phyloP scores from a whole-genome alignment of 2,329 filamentous ascomycete species.

The Neopestalotiopsis sp. region DNA sequence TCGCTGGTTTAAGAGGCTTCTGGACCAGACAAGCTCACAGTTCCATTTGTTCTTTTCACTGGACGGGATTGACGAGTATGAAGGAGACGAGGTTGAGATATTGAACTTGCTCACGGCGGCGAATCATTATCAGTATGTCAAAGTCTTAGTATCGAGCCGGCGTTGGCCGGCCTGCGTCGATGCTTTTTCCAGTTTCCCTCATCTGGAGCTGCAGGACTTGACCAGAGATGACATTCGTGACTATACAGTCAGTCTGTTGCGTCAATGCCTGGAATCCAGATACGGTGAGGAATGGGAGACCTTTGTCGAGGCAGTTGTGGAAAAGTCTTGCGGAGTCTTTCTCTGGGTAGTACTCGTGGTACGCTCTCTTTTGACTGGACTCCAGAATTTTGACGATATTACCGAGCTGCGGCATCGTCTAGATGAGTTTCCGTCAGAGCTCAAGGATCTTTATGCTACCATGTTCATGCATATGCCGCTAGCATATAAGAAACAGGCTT shows the following conservation, averaged over 20 bases:
- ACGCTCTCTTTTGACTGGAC: constrained; percentile 8
- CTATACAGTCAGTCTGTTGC: not conserved
- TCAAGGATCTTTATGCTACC: constrained; percentile 1
- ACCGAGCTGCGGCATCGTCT: constrained; percentile 5
- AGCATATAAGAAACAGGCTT: not conserved
- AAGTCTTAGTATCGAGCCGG: not conserved
- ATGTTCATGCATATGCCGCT: constrained; percentile 14
- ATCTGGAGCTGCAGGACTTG: not conserved
- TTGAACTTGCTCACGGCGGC: not conserved
- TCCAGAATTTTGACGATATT: constrained; percentile 10
- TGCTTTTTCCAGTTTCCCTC: not conserved
- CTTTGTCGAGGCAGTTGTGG: constrained; percentile 7
- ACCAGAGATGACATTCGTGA: not conserved
- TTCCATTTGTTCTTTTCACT: constrained; percentile 15
- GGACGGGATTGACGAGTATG: constrained; percentile 17
- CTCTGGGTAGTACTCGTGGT: constrained; percentile 14
- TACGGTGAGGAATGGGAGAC: not conserved
- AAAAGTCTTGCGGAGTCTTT: constrained; percentile 16
- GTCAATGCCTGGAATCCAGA: not conserved
- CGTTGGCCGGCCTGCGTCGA: not conserved
- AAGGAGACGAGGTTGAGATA: constrained; percentile 13
- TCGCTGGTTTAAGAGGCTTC: not conserved
- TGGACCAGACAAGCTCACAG: constrained; percentile 1
- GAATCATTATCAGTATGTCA: not conserved
- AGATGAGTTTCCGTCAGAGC: constrained; percentile 16